Percentiles rank a stretch among this genome's conserved stretches.
Conservation (phyloP, 805 yeast genomes). For the Torulaspora franciscae region DNA sequence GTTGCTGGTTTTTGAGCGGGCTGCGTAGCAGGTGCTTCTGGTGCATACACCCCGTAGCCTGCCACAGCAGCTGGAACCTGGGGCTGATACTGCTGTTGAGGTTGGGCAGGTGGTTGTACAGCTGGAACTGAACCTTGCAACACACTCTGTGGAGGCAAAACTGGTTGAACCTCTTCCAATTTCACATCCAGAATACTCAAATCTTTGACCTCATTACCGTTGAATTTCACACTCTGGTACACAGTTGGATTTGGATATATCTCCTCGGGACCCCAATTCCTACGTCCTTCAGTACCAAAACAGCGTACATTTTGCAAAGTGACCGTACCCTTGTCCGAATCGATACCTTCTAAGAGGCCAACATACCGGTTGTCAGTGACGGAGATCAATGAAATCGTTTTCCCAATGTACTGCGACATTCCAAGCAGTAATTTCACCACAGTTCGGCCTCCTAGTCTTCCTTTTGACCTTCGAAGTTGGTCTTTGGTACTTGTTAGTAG, state of each 20-base stretch:
- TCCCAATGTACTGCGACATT: slow-evolving; percentile 93
- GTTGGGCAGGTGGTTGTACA: slow-evolving; percentile 15
- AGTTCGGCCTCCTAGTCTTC: too few species aligned
- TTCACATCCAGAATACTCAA: slow-evolving; percentile 75
- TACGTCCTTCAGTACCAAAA: slow-evolving; percentile 89
- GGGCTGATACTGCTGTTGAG: slow-evolving; percentile 19
- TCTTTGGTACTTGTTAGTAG: not conserved
- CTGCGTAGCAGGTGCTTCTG: slow-evolving; percentile 12
- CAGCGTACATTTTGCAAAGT: slow-evolving; percentile 74
- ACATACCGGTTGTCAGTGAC: slow-evolving; percentile 56
- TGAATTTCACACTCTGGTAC: slow-evolving; percentile 73
- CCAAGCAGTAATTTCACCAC: not conserved
- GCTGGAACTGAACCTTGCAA: slow-evolving; percentile 12
- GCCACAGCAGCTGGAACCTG: slow-evolving; percentile 36
- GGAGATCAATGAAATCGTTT: slow-evolving; percentile 44
- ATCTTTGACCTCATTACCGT: slow-evolving; percentile 90
- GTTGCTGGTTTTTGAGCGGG: slow-evolving; percentile 3
- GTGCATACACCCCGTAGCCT: slow-evolving; percentile 34
- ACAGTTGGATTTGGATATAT: slow-evolving; percentile 63
- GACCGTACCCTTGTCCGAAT: slow-evolving; percentile 86
- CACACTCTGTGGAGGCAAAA: slow-evolving; percentile 28
- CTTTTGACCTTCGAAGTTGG: not conserved
- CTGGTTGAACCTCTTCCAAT: slow-evolving; percentile 57
- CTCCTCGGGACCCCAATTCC: slow-evolving; percentile 62
- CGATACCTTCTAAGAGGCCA: slow-evolving; percentile 81